phyloP scores from a whole-genome alignment of 1,284 basidiomycete species.

The Calocybe gambosa region DNA sequence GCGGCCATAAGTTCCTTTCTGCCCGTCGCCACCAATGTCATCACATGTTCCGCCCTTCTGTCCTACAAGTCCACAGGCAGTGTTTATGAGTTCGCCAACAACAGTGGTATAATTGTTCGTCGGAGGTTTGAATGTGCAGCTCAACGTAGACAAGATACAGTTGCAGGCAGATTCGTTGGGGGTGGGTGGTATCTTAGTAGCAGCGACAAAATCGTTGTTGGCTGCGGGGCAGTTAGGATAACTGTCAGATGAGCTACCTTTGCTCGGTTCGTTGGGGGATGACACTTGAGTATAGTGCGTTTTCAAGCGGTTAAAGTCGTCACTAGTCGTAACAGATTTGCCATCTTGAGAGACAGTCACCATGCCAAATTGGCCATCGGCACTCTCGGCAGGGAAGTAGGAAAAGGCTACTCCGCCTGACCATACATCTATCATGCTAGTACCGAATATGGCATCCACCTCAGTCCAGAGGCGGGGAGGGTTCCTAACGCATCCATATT shows the following conservation, averaged over 20 bases:
- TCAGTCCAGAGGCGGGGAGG: conserved; percentile 78
- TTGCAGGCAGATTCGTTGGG: conserved; percentile 76
- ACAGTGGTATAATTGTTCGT: conserved; percentile 61
- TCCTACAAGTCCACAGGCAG: conserved; percentile 68
- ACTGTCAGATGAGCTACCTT: conserved; percentile 42
- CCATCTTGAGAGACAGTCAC: conserved; percentile 65
- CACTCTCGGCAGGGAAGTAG: conserved; percentile 71
- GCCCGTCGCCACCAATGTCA: conserved; percentile 69
- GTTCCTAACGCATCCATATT: conserved; percentile 74
- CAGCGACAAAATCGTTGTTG: conserved; percentile 58
- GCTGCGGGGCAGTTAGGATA: conserved; percentile 64
- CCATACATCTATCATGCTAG: conserved; percentile 72
- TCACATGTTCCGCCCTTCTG: conserved; percentile 55
- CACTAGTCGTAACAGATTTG: conserved; percentile 51
- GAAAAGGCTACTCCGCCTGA: conserved; percentile 88
- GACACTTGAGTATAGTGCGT: conserved; percentile 55
- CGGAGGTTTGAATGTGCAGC: conserved; percentile 65
- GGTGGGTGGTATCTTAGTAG: conserved; percentile 72
- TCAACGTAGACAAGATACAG: conserved; percentile 64
- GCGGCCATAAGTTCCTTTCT: conserved; percentile 69
- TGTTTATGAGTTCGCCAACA: conserved; percentile 64
- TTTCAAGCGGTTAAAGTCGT: conserved; percentile 68
- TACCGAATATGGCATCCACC: conserved; percentile 65
- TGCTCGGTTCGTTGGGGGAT: conserved; percentile 59
- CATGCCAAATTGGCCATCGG: conserved; percentile 76